These are phyloP conservation scores for Geranium incanum DNA, from an alignment of 441 rosid genomes.

Conservation along the genomic window DNA sequence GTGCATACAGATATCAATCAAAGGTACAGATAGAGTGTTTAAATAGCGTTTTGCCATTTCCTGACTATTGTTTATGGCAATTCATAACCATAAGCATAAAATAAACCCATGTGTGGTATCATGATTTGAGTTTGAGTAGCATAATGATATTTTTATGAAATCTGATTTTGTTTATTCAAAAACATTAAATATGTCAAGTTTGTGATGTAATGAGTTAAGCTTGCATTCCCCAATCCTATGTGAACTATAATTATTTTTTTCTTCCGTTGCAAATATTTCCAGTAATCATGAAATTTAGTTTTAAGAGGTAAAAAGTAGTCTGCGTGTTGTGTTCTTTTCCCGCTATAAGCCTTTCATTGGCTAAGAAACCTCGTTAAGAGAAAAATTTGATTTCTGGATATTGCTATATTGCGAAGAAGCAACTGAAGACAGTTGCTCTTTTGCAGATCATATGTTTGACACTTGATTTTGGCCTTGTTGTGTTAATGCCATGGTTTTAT, in stretches of 20 bases:
- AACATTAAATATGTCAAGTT: background rate
- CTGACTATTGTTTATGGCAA: background rate
- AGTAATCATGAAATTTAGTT: background rate
- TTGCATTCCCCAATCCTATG: background rate
- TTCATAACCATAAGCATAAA: background rate
- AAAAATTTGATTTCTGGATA: background rate
- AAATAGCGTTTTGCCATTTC: background rate
- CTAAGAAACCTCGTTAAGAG: background rate
- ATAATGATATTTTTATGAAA: background rate
- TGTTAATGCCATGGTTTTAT: background rate
- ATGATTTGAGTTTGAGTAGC: background rate
- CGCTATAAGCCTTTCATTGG: background rate
- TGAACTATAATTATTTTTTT: background rate
- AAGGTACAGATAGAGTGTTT: conserved; percentile 38
- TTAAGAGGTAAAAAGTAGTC: background rate
- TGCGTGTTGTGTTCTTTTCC: background rate
- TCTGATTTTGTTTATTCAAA: background rate
- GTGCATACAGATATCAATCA: conserved; percentile 65
- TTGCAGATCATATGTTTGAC: background rate
- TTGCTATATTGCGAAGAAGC: background rate
- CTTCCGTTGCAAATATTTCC: background rate
- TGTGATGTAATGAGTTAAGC: too few species aligned
- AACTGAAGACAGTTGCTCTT: background rate
- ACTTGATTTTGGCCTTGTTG: background rate
- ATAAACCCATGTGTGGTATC: background rate